Evolutionary conservation across 2,329 filamentous ascomycete species (phyloP).

Genomic region (Cercospora sesami): DNA sequence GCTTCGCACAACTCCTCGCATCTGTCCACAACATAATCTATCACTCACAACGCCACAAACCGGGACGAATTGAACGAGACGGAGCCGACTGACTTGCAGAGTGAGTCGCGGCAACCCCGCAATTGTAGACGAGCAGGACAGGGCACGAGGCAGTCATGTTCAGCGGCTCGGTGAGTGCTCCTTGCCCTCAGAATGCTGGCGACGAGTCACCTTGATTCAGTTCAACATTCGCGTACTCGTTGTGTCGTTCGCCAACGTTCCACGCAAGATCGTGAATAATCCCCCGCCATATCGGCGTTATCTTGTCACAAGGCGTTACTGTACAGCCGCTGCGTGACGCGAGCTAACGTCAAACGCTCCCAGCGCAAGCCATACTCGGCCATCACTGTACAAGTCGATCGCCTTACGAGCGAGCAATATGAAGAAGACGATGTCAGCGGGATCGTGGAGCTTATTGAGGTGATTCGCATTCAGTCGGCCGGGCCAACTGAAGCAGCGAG

Average conservation of each 20-base stretch:
- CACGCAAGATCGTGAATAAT: background rate
- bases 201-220: background rate
- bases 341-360: background rate
- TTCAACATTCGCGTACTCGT: background rate
- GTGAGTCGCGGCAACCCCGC: conserved; percentile 1
- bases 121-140: background rate
- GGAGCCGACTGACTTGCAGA: background rate
- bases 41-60: background rate
- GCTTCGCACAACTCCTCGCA: background rate
- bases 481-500: conserved; percentile 87
- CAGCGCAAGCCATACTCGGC: conserved; percentile 85
- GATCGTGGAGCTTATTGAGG: conserved; percentile 90
- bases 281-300: background rate
- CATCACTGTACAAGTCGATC: conserved; percentile 88
- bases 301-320: background rate
- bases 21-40: background rate
- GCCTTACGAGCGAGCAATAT: conserved; percentile 83
- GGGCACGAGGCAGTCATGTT: conserved; percentile 25
- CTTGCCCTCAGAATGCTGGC: background rate
- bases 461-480: conserved; percentile 82
- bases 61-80: background rate
- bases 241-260: background rate
- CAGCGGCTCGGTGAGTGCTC: conserved; percentile 30
- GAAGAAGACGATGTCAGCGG: conserved; percentile 89
- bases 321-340: background rate